These are phyloP conservation scores for Pyrenochaeta sp. DNA, from an alignment of 2,329 filamentous ascomycete genomes.

Conservation along the genomic window DNA sequence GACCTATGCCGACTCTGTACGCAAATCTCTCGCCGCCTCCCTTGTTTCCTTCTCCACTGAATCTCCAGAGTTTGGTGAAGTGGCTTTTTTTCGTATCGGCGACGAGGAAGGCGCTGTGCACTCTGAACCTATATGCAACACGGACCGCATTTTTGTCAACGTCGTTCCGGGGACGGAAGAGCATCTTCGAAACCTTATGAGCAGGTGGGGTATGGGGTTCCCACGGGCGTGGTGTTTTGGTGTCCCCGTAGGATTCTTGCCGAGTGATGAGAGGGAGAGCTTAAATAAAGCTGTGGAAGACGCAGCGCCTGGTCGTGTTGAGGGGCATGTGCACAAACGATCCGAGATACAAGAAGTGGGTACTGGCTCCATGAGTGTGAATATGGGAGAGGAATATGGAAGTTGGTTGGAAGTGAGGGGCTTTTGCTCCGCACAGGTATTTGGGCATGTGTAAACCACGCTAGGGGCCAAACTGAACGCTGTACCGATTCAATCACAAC, in stretches of 20 bases:
- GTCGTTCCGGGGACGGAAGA: conserved; percentile 45
- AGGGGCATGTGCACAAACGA: background rate
- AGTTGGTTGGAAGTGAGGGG: conserved; percentile 40
- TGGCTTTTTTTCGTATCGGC: conserved; percentile 56
- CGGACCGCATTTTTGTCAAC: conserved; percentile 49
- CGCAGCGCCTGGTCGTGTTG: background rate
- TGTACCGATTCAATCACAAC: too few species aligned
- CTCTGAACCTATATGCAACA: conserved; percentile 44
- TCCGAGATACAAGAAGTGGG: background rate
- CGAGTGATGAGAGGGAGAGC: conserved; percentile 8
- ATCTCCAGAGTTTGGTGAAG: conserved; percentile 38
- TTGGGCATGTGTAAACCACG: conserved; percentile 3
- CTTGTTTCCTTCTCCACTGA: conserved; percentile 21
- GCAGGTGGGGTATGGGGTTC: conserved; percentile 42
- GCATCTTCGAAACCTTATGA: conserved; percentile 41
- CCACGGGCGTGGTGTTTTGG: conserved; percentile 37
- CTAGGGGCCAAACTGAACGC: background rate
- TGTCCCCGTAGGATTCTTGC: conserved; percentile 20
- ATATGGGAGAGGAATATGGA: conserved; percentile 29
- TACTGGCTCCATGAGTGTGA: background rate
- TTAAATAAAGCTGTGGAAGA: background rate
- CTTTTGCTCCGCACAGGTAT: conserved; percentile 26
- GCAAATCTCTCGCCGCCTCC: conserved; percentile 42
- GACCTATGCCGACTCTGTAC: conserved; percentile 52
- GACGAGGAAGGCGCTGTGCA: conserved; percentile 54